phyloP scores from a whole-genome alignment of 768 basidiomycete genomes.

The Tylopilus subfusipes region DNA sequence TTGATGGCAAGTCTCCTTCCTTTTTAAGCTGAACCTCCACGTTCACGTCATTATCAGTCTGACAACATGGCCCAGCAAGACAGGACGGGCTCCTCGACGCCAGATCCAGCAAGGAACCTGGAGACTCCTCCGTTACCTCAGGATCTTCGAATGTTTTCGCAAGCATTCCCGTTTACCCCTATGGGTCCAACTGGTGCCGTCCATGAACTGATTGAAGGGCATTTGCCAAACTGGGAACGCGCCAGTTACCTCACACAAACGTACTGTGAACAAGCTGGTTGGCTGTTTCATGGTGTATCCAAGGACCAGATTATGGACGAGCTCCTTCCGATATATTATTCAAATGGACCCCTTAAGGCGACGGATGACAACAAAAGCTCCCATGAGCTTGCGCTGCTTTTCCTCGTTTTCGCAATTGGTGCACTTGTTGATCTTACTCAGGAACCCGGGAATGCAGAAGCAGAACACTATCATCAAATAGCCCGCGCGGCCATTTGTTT shows the following conservation, averaged over 20 bases:
- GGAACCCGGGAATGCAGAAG: slow-evolving; percentile 36
- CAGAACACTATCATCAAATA: slow-evolving; percentile 65
- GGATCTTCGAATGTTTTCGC: slow-evolving; percentile 47
- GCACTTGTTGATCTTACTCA: slow-evolving; percentile 41
- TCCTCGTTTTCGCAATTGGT: slow-evolving; percentile 50
- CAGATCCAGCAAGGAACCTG: slow-evolving; percentile 28
- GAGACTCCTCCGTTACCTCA: slow-evolving; percentile 30
- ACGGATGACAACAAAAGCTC: slow-evolving; percentile 41
- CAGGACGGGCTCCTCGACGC: slow-evolving; percentile 15
- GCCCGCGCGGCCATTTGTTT: slow-evolving; percentile 61
- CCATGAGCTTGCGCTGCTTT: slow-evolving; percentile 50
- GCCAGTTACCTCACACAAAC: slow-evolving; percentile 43
- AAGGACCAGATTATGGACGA: slow-evolving; percentile 43
- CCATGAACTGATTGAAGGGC: slow-evolving; percentile 47
- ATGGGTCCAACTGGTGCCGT: slow-evolving; percentile 46
- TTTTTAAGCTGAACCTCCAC: neutral
- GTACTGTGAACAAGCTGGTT: slow-evolving; percentile 47
- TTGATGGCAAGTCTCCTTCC: slow-evolving; percentile 28
- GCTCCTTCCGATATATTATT: slow-evolving; percentile 42
- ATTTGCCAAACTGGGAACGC: slow-evolving; percentile 52
- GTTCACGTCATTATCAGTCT: slow-evolving; percentile 20
- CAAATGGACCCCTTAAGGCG: slow-evolving; percentile 14
- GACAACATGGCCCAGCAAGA: slow-evolving; percentile 21
- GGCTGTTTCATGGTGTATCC: slow-evolving; percentile 50
- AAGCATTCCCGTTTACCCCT: slow-evolving; percentile 63